Conservation (phyloP, 306 rosid genomes). For the Malus orientalis region DNA sequence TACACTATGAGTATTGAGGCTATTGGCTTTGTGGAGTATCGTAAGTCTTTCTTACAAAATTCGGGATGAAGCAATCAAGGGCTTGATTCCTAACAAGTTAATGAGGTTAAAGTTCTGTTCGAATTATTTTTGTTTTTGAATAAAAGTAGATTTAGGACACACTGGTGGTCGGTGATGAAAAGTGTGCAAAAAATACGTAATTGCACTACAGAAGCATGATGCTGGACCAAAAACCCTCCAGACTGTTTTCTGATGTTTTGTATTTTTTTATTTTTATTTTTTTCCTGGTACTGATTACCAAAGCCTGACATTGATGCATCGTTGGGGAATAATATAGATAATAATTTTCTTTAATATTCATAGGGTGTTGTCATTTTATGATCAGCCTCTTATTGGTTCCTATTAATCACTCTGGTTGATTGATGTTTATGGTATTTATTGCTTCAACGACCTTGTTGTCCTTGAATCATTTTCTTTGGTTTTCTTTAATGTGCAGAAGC, state of each 20-base stretch:
- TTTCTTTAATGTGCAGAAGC: conserved; percentile 41
- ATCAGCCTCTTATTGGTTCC: neutral
- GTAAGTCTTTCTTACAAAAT: neutral
- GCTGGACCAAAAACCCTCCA: too few species aligned
- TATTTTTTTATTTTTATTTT: too few species aligned
- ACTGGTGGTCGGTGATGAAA: neutral
- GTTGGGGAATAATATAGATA: neutral
- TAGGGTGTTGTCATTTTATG: neutral
- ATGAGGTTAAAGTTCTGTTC: neutral
- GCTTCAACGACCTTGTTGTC: neutral
- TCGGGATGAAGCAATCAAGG: neutral
- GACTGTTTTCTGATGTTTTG: too few species aligned
- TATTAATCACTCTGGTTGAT: neutral
- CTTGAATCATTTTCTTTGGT: conserved; percentile 12
- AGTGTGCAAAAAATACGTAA: neutral
- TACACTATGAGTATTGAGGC: neutral
- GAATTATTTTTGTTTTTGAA: neutral
- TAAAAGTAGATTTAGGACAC: neutral
- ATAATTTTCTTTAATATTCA: neutral
- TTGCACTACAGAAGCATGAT: too few species aligned
- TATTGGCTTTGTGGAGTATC: neutral
- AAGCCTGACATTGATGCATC: neutral
- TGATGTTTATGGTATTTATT: conserved; percentile 11
- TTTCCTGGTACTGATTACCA: neutral
- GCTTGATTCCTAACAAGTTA: neutral